Evolutionary conservation across 2,329 filamentous ascomycete genomes (phyloP).

Genomic region (Aspergillus tubingensis): DNA sequence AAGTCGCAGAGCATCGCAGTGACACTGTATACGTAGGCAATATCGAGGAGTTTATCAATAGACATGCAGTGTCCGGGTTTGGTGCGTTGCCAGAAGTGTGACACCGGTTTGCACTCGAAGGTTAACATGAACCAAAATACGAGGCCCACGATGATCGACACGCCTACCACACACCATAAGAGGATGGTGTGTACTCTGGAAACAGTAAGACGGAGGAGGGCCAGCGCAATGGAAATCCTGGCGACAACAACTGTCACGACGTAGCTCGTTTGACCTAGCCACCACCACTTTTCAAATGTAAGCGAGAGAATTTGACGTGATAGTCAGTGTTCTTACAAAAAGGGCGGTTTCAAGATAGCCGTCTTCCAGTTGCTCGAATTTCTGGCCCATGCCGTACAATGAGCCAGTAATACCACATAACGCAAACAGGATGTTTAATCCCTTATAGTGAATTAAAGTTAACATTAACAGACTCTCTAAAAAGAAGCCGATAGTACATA

Average conservation of each 20-base stretch:
- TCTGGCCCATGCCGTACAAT: conserved; percentile 36
- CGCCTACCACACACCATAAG: conserved; percentile 50
- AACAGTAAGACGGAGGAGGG: conserved; percentile 55
- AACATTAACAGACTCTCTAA: not conserved
- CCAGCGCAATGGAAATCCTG: conserved; percentile 57
- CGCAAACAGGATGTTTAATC: conserved; percentile 37
- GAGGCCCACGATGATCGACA: conserved; percentile 48
- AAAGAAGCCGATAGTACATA: conserved; percentile 20
- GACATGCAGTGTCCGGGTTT: conserved; percentile 19
- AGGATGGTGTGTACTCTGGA: conserved; percentile 48
- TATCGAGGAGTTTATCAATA: conserved; percentile 22
- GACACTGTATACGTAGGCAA: conserved; percentile 57
- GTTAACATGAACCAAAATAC: conserved; percentile 55
- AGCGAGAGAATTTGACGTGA: not conserved
- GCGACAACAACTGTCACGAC: conserved; percentile 50
- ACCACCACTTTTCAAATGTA: conserved; percentile 47
- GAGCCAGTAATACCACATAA: conserved; percentile 38
- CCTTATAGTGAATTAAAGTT: conserved; percentile 18
- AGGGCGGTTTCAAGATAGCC: conserved; percentile 33
- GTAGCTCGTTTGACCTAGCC: conserved; percentile 59
- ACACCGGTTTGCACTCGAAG: conserved; percentile 57
- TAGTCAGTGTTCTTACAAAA: conserved; percentile 30
- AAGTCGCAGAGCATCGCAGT: conserved; percentile 54
- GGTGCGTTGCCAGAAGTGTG: conserved; percentile 52
- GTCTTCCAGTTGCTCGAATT: conserved; percentile 17